These are phyloP conservation scores for Neopestalotiopsis clavispora DNA, from an alignment of 2,329 filamentous ascomycete species.

Conservation along the genomic window DNA sequence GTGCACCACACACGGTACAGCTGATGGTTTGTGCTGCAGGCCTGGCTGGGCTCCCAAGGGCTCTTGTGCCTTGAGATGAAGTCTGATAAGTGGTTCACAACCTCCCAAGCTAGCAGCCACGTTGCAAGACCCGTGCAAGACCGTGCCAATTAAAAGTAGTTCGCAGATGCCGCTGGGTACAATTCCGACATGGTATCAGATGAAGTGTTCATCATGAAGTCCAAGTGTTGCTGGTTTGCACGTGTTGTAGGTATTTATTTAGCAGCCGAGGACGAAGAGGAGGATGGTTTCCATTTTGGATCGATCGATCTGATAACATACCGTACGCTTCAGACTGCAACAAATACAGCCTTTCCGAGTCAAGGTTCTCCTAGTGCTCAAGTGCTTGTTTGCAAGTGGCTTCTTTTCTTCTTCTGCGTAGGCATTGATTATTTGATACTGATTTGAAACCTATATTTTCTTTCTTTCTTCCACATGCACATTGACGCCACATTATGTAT, in stretches of 20 bases:
- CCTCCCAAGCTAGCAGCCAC: neutral
- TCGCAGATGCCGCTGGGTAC: neutral
- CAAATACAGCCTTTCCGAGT: too few species aligned
- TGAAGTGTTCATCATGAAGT: neutral
- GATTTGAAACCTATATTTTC: neutral
- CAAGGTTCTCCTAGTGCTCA: too few species aligned
- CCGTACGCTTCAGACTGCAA: too few species aligned
- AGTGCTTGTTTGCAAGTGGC: too few species aligned
- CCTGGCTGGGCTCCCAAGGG: neutral
- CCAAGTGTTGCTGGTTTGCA: neutral
- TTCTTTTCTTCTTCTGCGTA: too few species aligned
- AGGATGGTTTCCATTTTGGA: neutral
- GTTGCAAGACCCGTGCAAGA: constrained; percentile 1
- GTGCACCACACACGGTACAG: neutral
- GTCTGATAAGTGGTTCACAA: neutral
- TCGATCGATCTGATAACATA: neutral
- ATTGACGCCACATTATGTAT: neutral
- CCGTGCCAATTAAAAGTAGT: neutral
- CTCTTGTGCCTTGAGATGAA: neutral
- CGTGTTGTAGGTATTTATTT: neutral
- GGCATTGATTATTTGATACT: neutral
- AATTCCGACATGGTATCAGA: neutral
- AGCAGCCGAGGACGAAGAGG: neutral
- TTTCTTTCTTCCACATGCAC: neutral
- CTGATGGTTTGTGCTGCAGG: neutral